Evolutionary conservation across 164 flowering plant species (phyloP).

Genomic region (Macadamia integrifolia): DNA sequence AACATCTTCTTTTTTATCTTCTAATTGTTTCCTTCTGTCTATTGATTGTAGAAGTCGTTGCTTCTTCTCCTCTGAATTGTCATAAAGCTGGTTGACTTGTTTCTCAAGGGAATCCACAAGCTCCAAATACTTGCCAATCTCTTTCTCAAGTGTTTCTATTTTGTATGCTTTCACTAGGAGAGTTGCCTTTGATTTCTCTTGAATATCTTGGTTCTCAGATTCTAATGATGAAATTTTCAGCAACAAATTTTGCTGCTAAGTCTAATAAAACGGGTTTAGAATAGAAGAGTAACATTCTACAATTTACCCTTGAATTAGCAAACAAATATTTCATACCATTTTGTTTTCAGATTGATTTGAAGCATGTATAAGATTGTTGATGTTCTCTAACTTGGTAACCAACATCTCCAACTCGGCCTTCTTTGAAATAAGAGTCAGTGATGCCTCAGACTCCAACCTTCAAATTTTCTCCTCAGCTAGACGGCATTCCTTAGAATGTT

Average conservation of each 20-base stretch:
- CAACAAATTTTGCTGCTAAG: conserved; percentile 67
- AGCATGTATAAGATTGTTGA: conserved; percentile 34
- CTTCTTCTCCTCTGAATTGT: conserved; percentile 55
- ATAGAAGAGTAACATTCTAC: neutral
- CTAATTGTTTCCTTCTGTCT: conserved; percentile 53
- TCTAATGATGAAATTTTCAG: conserved; percentile 30
- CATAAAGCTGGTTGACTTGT: conserved; percentile 44
- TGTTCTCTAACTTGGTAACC: conserved; percentile 48
- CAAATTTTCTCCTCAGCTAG: conserved; percentile 57
- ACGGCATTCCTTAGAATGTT: conserved; percentile 71
- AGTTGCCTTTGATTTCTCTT: conserved; percentile 44
- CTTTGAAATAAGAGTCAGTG: conserved; percentile 35
- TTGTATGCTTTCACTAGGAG: conserved; percentile 47
- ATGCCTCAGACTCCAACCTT: conserved; percentile 58
- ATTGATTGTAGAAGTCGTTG: conserved; percentile 37
- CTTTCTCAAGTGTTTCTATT: conserved; percentile 28
- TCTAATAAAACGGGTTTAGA: conserved; percentile 16
- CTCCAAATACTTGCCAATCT: conserved; percentile 19
- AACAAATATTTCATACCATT: conserved; percentile 44
- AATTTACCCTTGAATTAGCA: neutral
- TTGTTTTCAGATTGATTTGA: conserved; percentile 49
- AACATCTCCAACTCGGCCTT: conserved; percentile 51
- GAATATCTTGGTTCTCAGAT: conserved; percentile 24
- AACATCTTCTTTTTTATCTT: conserved; percentile 66
- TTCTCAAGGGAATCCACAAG: conserved; percentile 45